Evolutionary conservation across 2,329 filamentous ascomycete genomes (phyloP).

Genomic region (Falciphora oryzae): DNA sequence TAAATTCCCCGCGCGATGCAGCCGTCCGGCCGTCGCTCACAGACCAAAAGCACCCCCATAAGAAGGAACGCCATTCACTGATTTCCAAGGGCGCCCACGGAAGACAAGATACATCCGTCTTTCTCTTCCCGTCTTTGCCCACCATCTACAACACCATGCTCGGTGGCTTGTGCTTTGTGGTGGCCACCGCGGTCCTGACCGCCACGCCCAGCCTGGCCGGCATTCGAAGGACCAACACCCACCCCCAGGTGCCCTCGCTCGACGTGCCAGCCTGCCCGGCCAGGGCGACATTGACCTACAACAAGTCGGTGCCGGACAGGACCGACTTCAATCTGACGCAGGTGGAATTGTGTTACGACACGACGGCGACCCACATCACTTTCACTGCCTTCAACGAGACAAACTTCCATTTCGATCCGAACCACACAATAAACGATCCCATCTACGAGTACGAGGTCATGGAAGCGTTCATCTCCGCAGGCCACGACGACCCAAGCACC

Average conservation of each 20-base stretch:
- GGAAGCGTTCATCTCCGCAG: constrained; percentile 42
- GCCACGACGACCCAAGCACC: constrained; percentile 38
- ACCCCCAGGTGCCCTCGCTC: constrained; percentile 16
- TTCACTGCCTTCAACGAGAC: constrained; percentile 41
- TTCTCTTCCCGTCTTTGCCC: background rate
- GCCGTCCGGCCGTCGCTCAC: too few species aligned
- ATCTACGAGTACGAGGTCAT: constrained; percentile 46
- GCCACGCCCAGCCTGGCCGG: background rate
- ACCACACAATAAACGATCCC: constrained; percentile 37
- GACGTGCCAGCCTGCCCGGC: constrained; percentile 33
- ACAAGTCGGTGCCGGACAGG: constrained; percentile 36
- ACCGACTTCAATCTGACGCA: constrained; percentile 36
- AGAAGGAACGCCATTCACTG: too few species aligned
- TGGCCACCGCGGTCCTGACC: background rate
- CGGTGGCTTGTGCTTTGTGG: background rate
- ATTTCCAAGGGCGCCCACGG: too few species aligned
- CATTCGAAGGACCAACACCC: background rate
- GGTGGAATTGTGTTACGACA: constrained; percentile 41
- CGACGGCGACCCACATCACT: constrained; percentile 31
- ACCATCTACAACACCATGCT: background rate
- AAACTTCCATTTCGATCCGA: constrained; percentile 39
- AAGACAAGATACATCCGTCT: background rate
- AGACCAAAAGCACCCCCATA: background rate
- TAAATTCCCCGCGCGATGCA: background rate
- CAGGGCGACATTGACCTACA: constrained; percentile 31